Base-by-base conservation (phyloP, 148 eudicot genomes). In the Polygonum maritimum region DNA sequence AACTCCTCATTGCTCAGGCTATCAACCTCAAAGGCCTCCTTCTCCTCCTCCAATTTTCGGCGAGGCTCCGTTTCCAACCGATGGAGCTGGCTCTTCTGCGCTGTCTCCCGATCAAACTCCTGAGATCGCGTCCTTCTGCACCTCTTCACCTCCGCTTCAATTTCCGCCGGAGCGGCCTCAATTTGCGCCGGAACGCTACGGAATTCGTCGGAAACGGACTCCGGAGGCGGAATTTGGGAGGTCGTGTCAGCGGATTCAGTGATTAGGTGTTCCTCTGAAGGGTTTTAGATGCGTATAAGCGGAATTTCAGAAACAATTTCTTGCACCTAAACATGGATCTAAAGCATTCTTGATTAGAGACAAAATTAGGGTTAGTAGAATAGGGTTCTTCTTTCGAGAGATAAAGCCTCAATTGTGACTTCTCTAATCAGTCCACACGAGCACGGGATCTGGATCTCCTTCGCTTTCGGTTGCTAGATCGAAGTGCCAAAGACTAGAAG, bases 1-100 rank as follows among this genome's bases (percentile, higher is more conserved):
- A 93, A 91, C 77, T 93, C 98, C 52, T 89, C 97, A 76, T 57
- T 79, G 81, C 90, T 91, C 77, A 91, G 45, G 2, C 45, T 78
- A 18, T 93, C 92, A 35, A 83, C 91, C 18, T 84, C 84, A 2
- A 76, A 26, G 6, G 72, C 35, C 76, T 39, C 45, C 49, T 48
- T 75, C 33, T 21, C 71, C 36, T 22, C 72, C 78, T 71, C 78
- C 21, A 31, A 15, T 84, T 79, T 80, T 73, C 82, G 79, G 10
- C 76, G 69, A 70, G 79, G 83, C 57, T 80, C 86, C 33, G 88
- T 84, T 77, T 76, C 84, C 77, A 91, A 86, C n/a, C 87, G 82
- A 70, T 87, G 84, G 40, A 89, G 82, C 65, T 84, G 74, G 67
- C 75, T 82, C 11, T 84, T 78, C 73, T 83, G 63, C 1, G 54